Evolutionary conservation across 2,329 filamentous ascomycete species (phyloP), one percentile per base, ranked within the genome.

Genomic region (Orbilia ellipsospora): DNA sequence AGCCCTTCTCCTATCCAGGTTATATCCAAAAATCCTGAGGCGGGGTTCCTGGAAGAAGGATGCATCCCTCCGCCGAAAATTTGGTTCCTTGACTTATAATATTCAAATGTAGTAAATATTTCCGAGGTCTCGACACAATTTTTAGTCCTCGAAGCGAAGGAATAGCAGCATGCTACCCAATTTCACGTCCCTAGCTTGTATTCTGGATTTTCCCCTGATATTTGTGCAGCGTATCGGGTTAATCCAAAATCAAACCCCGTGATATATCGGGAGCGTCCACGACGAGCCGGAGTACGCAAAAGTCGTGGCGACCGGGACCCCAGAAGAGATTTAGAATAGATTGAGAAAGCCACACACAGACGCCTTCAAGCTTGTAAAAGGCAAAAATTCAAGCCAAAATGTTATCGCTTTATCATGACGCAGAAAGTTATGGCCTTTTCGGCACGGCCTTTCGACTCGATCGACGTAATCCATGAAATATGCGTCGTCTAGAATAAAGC

Each of bases 211-310:
- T 36, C 31, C 31, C 31, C 31, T 36, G 31, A 36, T 36, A 7
- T 36, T 36, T 36, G 31, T 7, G 31, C 31, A 36, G 31, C 31
- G 31, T 36, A 36, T 36, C 31, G 31, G 31, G 31, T 36, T 36
- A 36, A 36, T 10, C 31, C 31, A 12, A 7, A 8, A 59, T 28
- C 36, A 23, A 28, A 28, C 55, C n/a, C 55, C 55, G 55, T 40
- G 12, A 13, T 59, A 40, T 7, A 20, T 59, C 55, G 55, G 55
- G 15, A 59, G 28, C n/a, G n/a, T 59, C 55, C 55, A 45, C 44
- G n/a, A 28, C n/a, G 36, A 40, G 13, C 18, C 55, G 55, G 55
- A 59, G 55, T 18, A 45, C 6, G 16, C 55, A 44, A 59, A 26
- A 13, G 28, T 42, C 31, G n/a, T 42, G 54, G 31, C 54, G 42